Evolutionary conservation across 2,329 filamentous ascomycete genomes (phyloP).

Genomic region (Lanzia echinophila): DNA sequence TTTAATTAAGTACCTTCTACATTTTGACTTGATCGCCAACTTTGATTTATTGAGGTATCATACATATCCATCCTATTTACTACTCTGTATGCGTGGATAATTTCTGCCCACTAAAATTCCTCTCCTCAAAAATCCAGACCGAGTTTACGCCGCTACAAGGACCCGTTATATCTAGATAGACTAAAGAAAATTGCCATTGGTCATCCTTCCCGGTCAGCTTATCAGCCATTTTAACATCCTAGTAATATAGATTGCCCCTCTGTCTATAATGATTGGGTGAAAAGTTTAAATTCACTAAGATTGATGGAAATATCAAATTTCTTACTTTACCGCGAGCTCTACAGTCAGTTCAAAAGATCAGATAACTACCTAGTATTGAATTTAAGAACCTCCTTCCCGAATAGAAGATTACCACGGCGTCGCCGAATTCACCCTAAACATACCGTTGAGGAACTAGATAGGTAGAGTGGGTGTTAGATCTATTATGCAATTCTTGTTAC

Average conservation of each 20-base stretch:
- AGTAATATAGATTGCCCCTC: neutral
- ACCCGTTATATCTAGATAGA: neutral
- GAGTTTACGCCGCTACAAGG: neutral
- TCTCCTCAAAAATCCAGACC: neutral
- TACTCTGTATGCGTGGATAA: too few relatives aligned
- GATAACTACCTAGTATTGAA: too few relatives aligned
- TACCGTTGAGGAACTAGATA: neutral
- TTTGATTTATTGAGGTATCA: too few relatives aligned
- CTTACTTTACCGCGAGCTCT: too few relatives aligned
- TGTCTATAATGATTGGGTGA: neutral
- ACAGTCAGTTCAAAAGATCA: too few relatives aligned
- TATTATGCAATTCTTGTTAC: too few relatives aligned
- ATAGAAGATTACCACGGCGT: neutral
- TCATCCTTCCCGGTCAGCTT: neutral
- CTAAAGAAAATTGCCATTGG: neutral
- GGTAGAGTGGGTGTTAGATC: too few relatives aligned
- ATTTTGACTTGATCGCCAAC: neutral
- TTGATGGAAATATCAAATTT: neutral
- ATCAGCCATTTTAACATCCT: slow-evolving; percentile 2
- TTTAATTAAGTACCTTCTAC: neutral
- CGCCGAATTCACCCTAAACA: neutral
- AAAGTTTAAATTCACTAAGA: neutral
- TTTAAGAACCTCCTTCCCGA: too few relatives aligned
- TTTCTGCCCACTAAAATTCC: neutral
- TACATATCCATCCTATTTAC: too few relatives aligned